Conservation (phyloP, 2,329 filamentous ascomycete genomes). For the Aaosphaeria pasadenensis region DNA sequence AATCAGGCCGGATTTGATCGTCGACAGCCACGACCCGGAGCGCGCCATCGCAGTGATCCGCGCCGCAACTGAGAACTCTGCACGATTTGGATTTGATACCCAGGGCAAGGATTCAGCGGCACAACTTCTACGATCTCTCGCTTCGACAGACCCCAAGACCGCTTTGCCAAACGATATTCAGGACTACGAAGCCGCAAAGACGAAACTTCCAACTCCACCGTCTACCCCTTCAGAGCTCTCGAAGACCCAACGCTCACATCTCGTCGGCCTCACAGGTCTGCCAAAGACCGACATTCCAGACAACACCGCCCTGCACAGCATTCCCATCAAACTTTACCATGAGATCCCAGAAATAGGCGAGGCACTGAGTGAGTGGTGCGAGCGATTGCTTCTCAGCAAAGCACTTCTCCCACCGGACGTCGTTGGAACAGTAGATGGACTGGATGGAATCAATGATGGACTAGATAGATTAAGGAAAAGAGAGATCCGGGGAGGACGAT, state of each 20-base stretch:
- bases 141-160: conserved; percentile 12
- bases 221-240: conserved; percentile 18
- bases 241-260: conserved; percentile 44
- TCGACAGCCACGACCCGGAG: conserved; percentile 64
- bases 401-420: conserved; percentile 61
- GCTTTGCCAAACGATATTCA: conserved; percentile 12
- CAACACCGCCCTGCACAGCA: conserved; percentile 57
- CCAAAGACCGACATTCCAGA: conserved; percentile 53
- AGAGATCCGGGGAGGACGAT: conserved; percentile 64
- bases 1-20: conserved; percentile 59
- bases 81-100: conserved; percentile 69
- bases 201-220: conserved; percentile 23
- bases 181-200: conserved; percentile 4
- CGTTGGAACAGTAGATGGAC: conserved; percentile 61
- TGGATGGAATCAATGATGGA: conserved; percentile 65
- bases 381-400: conserved; percentile 57
- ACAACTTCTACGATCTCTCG: conserved; percentile 55
- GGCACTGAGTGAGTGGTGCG: conserved; percentile 63
- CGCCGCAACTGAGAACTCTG: conserved; percentile 53
- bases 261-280: conserved; percentile 66
- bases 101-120: conserved; percentile 62
- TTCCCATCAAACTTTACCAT: conserved; percentile 76
- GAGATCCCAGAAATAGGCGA: conserved; percentile 63
- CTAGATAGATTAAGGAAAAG: conserved; percentile 65
- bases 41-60: conserved; percentile 66